These are phyloP conservation scores for Lentinula raphanica DNA, from an alignment of 768 basidiomycete genomes.

Conservation along the genomic window DNA sequence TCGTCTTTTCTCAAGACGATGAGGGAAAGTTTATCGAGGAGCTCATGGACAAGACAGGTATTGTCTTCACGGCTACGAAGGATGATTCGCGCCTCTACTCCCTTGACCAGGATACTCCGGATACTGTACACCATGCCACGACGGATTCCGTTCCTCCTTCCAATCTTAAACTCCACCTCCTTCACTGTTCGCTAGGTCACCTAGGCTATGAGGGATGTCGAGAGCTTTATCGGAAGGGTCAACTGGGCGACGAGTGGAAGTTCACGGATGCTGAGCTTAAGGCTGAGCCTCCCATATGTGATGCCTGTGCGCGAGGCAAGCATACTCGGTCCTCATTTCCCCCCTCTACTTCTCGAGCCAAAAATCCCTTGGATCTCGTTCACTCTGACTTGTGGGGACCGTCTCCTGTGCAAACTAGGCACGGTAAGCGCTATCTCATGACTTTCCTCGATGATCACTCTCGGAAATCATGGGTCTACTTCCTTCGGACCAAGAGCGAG, in stretches of 20 bases:
- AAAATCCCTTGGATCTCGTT: slow-evolving; percentile 17
- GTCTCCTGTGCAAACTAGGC: slow-evolving; percentile 12
- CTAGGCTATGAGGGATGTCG: slow-evolving; percentile 6
- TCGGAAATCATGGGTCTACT: slow-evolving; percentile 12
- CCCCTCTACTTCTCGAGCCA: slow-evolving; percentile 7
- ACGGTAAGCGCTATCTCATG: slow-evolving; percentile 24
- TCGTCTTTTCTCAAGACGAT: slow-evolving; percentile 10
- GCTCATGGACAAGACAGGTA: not conserved
- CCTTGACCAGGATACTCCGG: slow-evolving; percentile 4
- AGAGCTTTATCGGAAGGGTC: slow-evolving; percentile 5
- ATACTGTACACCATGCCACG: not conserved
- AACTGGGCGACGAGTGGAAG: slow-evolving; percentile 1
- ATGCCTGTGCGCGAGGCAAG: slow-evolving; percentile 11
- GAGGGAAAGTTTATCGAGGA: slow-evolving; percentile 7
- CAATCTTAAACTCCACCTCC: slow-evolving; percentile 2
- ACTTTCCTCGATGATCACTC: slow-evolving; percentile 25
- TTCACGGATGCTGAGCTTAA: slow-evolving; percentile 8
- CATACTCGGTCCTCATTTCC: slow-evolving; percentile 12
- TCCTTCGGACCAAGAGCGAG: slow-evolving; percentile 21
- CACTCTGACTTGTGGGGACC: slow-evolving; percentile 28
- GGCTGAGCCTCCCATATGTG: slow-evolving; percentile 8
- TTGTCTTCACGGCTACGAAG: slow-evolving; percentile 7
- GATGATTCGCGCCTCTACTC: slow-evolving; percentile 10
- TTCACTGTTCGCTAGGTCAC: slow-evolving; percentile 11
- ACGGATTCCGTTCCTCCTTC: not conserved